Conservation (phyloP, 75 land plant species). For the Cryptomeria japonica region DNA sequence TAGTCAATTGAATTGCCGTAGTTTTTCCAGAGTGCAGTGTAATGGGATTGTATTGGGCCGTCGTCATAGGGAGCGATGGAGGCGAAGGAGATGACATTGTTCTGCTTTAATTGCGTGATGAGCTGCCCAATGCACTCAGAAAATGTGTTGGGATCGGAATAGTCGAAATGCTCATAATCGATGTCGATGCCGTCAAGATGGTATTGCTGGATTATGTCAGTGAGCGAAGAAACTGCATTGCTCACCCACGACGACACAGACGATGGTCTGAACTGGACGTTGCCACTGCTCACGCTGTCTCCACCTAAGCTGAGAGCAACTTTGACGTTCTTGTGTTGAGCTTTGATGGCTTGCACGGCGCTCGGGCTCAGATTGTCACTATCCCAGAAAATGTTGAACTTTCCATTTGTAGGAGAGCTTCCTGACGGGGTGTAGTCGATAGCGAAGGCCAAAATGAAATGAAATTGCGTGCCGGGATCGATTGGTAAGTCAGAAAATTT, state of each 20-base stretch:
- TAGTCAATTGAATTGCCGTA: conserved; percentile 25
- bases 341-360: no score
- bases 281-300: neutral
- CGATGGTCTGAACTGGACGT: neutral
- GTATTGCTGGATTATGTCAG: conserved; percentile 23
- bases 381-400: neutral
- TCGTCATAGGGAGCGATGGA: no score
- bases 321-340: conserved; percentile 9
- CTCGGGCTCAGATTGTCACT: neutral
- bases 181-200: conserved; percentile 40
- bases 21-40: no score
- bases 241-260: no score
- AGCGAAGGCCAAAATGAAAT: no score
- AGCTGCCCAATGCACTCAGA: conserved; percentile 29
- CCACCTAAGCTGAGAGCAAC: conserved; percentile 28
- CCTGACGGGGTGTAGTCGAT: no score
- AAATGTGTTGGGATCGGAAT: conserved; percentile 20
- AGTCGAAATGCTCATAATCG: conserved; percentile 37
- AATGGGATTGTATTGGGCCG: no score
- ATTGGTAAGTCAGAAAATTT: no score
- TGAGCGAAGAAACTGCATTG: conserved; percentile 11
- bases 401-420: no score
- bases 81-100: conserved; percentile 6
- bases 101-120: conserved; percentile 19
- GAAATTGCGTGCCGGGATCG: no score